Evolutionary conservation across 257 asterid genomes (phyloP), one percentile per base, ranked within the genome.

Genomic region (Striga asiatica): DNA sequence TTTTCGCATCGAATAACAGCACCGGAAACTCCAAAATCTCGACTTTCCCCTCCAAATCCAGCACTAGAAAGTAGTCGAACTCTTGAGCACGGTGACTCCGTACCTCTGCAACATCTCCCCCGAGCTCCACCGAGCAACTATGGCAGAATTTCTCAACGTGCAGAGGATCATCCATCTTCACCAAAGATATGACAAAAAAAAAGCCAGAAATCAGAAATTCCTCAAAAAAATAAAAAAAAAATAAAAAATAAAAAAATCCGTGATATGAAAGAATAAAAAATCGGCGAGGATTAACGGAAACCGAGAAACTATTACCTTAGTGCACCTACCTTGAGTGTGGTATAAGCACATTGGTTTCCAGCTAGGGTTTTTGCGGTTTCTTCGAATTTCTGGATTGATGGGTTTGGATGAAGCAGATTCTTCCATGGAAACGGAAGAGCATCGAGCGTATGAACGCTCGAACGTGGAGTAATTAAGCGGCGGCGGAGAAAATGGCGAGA

Each of bases 11-110:
- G 67, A 92, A 73, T 23, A 92, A 54, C 61, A 92, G 66, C 59
- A 92, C 94, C 0, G 97, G 97, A 53, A 92, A 92, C 80, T 92
- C 97, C 34, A 92, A 66, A 72, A 92, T 88, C 77, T 92, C 99
- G 35, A 82, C 88, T 73, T 92, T 92, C n/a, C 99, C 99, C 77
- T 92, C 99, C 74, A 92, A 92, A 82, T 92, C 97, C 74, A 92
- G 80, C 56, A 92, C 95, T 20, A 88, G 88, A 66, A 92, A 81
- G 68, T 76, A 88, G 69, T 92, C 93, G 2, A 77, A 82, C 57
- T 69, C 75, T 68, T 92, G 99, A 21, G 66, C 48, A 68, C 52
- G 70, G 61, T 68, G 46, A 31, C 76, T 76, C 51, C 37, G 56
- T 18, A 62, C 38, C 55, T 23, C 76, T 23, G 61, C 18, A 50